Evolutionary conservation across 169 alveolate species (phyloP).

Genomic region (Babesia divergens): DNA sequence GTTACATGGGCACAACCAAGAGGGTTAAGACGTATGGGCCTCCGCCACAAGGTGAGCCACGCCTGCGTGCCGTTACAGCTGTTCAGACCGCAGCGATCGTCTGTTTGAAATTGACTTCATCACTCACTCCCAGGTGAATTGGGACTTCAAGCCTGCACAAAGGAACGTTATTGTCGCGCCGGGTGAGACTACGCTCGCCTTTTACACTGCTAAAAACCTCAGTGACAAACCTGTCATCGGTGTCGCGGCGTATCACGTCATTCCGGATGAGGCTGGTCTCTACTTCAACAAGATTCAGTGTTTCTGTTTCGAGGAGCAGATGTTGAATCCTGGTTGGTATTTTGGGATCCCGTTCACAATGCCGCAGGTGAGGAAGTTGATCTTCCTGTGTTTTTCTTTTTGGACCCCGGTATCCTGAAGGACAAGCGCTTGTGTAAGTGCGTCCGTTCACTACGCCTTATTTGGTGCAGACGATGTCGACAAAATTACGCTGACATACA

Average conservation of each 20-base stretch:
- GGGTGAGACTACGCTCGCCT: constrained; percentile 88
- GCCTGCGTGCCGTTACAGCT: constrained; percentile 2
- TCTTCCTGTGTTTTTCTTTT: constrained; percentile 90
- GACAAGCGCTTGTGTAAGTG: constrained; percentile 77
- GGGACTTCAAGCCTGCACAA: constrained; percentile 86
- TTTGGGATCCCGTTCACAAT: too few species aligned
- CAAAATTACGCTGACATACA: constrained; percentile 88
- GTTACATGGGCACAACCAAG: constrained; percentile 70
- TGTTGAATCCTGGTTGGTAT: constrained; percentile 84
- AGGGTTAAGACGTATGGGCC: constrained; percentile 46
- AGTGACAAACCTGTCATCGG: constrained; percentile 82
- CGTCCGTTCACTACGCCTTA: too few species aligned
- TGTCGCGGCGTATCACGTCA: constrained; percentile 86
- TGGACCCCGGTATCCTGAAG: constrained; percentile 88
- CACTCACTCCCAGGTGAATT: constrained; percentile 76
- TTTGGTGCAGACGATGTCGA: constrained; percentile 65
- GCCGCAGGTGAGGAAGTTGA: constrained; percentile 87
- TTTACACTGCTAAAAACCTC: constrained; percentile 81
- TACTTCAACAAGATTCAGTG: constrained; percentile 94
- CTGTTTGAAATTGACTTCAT: constrained; percentile 73
- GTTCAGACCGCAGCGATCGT: constrained; percentile 51
- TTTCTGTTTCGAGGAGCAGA: constrained; percentile 92
- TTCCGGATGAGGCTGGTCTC: constrained; percentile 90
- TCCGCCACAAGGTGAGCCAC: constrained; percentile 54
- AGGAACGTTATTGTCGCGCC: constrained; percentile 79